Base-by-base conservation (phyloP, 345 rosid genomes). In the Eucalyptus camaldulensis region DNA sequence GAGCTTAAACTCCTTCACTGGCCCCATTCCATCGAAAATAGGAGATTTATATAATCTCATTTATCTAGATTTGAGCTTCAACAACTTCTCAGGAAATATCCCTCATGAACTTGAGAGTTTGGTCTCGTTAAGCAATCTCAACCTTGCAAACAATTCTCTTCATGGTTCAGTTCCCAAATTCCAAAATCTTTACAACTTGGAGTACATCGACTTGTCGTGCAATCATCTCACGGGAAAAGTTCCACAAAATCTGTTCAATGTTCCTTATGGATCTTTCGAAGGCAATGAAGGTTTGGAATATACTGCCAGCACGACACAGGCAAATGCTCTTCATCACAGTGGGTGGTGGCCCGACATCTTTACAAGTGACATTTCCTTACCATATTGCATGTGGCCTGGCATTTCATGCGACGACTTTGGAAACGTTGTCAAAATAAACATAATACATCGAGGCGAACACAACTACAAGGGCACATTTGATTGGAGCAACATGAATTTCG, bases 401-500 rank as follows among this genome's bases (percentile, higher is more conserved):
- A 13, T 65, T 14, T 65, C 33, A 7, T 65, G 72, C 0, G 72
- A 65, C 3, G 0, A n/a, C 31, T 29, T 1, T 1, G 72, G 3
- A 29, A 65, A 33, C 7, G 2, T 5, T 6, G 2, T 49, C 50
- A 49, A 49, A 49, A 49, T 49, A 49, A 49, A 13, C 0, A 13
- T 13, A 13, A 49, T 1, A 49, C 50, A 13, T 4, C 0, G 1
- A 49, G 15, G 50, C 50, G 2, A 0, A 0, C 15, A 1, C 50
- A 49, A 49, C 50, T 5, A 49, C 6, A 0, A 13, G 15, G 50
- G 16, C 16, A 5, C 13, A 11, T 27, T 69, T 91, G 24, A 51
- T 13, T 49, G 2, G 16, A 2, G 16, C 50, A 13, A 2, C 6
- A 13, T 49, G 16, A 1, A 49, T 49, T 49, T 13, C 50, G 13